phyloP scores from a whole-genome alignment of 371 early-diverging fungal species.

The Mortierella sp. region DNA sequence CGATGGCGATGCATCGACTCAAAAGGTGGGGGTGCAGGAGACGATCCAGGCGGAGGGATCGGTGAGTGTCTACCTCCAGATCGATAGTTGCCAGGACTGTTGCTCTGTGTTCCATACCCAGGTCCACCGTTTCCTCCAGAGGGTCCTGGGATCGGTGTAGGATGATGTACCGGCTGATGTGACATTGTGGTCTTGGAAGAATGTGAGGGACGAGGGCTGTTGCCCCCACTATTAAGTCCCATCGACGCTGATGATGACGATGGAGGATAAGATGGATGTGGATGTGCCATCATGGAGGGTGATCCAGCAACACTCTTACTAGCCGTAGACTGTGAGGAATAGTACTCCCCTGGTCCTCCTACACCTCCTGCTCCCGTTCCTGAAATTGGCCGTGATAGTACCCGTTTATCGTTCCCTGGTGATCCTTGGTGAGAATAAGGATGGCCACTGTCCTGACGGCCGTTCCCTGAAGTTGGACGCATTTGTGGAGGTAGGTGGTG shows the following conservation, averaged over 20 bases:
- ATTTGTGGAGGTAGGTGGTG: not conserved
- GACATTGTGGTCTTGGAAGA: not conserved
- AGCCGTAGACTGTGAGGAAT: conserved; percentile 5
- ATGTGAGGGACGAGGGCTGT: conserved; percentile 12
- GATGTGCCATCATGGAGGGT: conserved; percentile 11
- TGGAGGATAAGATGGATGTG: conserved; percentile 4
- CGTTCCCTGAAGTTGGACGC: conserved; percentile 10
- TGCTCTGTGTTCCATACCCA: not conserved
- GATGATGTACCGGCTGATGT: conserved; percentile 3
- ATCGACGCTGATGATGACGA: too few species aligned
- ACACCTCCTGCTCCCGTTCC: not conserved
- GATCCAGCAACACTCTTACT: conserved; percentile 6
- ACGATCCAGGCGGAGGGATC: not conserved
- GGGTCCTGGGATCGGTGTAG: too few species aligned
- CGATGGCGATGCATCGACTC: conserved; percentile 14
- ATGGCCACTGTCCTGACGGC: conserved; percentile 1
- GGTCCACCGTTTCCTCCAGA: not conserved
- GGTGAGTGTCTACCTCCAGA: conserved; percentile 4
- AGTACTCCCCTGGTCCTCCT: conserved; percentile 7
- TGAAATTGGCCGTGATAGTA: not conserved
- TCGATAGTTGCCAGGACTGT: not conserved
- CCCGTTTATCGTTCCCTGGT: not conserved
- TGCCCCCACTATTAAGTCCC: not conserved
- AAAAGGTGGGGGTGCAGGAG: not conserved
- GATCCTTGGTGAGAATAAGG: not conserved